Conservation (phyloP, 805 yeast species). For the Metschnikowia aberdeeniae region DNA sequence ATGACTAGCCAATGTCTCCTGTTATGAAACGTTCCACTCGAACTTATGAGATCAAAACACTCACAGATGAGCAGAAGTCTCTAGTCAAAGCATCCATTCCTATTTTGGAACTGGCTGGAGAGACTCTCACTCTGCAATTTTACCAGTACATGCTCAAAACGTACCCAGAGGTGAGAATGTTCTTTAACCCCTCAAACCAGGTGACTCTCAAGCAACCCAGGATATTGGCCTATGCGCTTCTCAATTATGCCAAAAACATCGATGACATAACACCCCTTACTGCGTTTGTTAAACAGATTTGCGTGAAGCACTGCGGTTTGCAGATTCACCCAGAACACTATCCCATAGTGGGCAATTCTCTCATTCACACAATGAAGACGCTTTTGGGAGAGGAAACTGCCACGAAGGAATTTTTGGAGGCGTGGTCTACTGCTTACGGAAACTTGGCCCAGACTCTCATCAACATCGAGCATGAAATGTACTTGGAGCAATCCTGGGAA, state of each 20-base stretch:
- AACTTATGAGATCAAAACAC: constrained; percentile 25
- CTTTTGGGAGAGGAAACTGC: constrained; percentile 52
- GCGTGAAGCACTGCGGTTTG: constrained; percentile 62
- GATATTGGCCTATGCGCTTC: constrained; percentile 58
- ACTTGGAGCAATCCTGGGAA: constrained; percentile 46
- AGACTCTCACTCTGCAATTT: constrained; percentile 48
- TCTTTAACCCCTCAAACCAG: constrained; percentile 61
- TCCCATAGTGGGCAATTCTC: constrained; percentile 55
- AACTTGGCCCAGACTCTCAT: constrained; percentile 60
- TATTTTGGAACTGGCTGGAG: constrained; percentile 52
- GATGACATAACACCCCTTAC: constrained; percentile 52
- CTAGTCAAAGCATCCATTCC: constrained; percentile 51
- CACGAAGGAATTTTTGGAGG: constrained; percentile 52
- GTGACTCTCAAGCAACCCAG: constrained; percentile 52
- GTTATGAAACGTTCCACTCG: constrained; percentile 1
- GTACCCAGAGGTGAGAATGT: constrained; percentile 53
- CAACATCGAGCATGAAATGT: constrained; percentile 47
- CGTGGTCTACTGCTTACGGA: constrained; percentile 65
- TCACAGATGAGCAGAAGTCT: constrained; percentile 27
- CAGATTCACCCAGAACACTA: constrained; percentile 62
- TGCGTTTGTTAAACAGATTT: constrained; percentile 55
- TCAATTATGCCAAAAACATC: constrained; percentile 59
- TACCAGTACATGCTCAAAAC: constrained; percentile 52
- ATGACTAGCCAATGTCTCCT: neutral
- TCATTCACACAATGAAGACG: constrained; percentile 51